phyloP scores from a whole-genome alignment of 1,284 basidiomycete genomes.

The Bondarzewia mesenterica region DNA sequence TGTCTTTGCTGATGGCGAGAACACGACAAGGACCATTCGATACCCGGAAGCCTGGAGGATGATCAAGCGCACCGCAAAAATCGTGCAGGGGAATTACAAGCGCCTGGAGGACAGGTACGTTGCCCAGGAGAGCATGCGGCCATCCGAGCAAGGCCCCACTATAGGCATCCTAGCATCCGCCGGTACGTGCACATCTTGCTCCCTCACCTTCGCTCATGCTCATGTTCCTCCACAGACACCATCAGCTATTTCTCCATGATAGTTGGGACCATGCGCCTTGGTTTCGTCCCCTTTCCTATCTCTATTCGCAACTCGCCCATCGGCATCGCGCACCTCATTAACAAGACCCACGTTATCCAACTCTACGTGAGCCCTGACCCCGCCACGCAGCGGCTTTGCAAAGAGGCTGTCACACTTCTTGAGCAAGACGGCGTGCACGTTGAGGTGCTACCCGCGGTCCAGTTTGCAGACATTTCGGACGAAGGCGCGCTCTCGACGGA shows the following conservation, averaged over 20 bases:
- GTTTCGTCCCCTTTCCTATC: constrained; percentile 7
- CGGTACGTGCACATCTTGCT: background rate
- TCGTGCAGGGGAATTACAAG: background rate
- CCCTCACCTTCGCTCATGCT: background rate
- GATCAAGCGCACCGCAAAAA: background rate
- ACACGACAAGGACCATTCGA: background rate
- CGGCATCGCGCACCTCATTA: constrained; percentile 4
- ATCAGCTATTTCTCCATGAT: constrained; percentile 14
- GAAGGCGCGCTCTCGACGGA: background rate
- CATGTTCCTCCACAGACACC: constrained; percentile 11
- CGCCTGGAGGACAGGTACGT: background rate
- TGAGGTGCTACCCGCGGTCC: background rate
- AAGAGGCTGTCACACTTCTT: background rate
- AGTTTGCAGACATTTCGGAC: background rate
- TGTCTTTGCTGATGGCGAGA: background rate
- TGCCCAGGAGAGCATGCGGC: background rate
- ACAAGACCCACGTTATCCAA: background rate
- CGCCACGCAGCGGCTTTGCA: constrained; percentile 1
- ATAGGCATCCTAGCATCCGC: constrained; percentile 3
- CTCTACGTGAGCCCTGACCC: constrained; percentile 2
- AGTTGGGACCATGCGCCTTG: constrained; percentile 14
- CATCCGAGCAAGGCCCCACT: background rate
- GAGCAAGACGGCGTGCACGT: background rate
- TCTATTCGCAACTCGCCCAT: background rate
- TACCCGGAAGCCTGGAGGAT: background rate